A percentile compares a stretch with the other conserved stretches of the same genome.
Evolutionary conservation across 208 protist species (phyloP).

Genomic region (Trypanosoma vivax): DNA sequence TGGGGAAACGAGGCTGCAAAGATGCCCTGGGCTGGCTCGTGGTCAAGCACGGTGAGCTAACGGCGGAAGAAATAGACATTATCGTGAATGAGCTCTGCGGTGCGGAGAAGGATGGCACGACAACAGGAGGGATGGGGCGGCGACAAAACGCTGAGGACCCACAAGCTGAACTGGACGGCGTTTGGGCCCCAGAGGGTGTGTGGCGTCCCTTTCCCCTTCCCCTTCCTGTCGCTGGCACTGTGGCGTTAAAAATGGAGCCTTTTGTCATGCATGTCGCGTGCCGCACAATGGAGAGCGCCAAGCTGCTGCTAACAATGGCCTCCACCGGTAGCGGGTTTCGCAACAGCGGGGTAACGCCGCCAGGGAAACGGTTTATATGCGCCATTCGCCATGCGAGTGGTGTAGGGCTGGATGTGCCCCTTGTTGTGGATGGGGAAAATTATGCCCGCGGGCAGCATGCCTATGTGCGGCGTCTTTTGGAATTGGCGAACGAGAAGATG

Average conservation of each 20-base stretch:
- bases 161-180: constrained; percentile 54
- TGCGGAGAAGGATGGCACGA: neutral
- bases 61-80: constrained; percentile 38
- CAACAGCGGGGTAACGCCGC: constrained; percentile 82
- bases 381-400: constrained; percentile 65
- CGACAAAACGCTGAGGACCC: neutral
- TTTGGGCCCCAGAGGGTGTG: constrained; percentile 10
- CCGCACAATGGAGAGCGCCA: constrained; percentile 68
- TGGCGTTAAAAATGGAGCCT: constrained; percentile 82
- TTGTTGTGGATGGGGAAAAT: constrained; percentile 68
- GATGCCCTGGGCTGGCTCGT: constrained; percentile 76
- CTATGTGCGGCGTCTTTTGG: constrained; percentile 66
- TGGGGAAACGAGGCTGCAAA: constrained; percentile 55
- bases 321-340: constrained; percentile 71
- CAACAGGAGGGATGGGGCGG: neutral
- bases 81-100: constrained; percentile 64
- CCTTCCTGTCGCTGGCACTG: constrained; percentile 35
- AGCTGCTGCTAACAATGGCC: constrained; percentile 56
- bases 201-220: neutral
- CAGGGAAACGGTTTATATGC: constrained; percentile 72
- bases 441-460: constrained; percentile 40
- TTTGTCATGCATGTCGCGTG: constrained; percentile 88
- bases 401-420: constrained; percentile 65
- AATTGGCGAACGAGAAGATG: constrained; percentile 79
- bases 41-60: constrained; percentile 75